These are phyloP conservation scores for Zygoascus flipseniorum DNA, from an alignment of 805 yeast species.

Conservation along the genomic window DNA sequence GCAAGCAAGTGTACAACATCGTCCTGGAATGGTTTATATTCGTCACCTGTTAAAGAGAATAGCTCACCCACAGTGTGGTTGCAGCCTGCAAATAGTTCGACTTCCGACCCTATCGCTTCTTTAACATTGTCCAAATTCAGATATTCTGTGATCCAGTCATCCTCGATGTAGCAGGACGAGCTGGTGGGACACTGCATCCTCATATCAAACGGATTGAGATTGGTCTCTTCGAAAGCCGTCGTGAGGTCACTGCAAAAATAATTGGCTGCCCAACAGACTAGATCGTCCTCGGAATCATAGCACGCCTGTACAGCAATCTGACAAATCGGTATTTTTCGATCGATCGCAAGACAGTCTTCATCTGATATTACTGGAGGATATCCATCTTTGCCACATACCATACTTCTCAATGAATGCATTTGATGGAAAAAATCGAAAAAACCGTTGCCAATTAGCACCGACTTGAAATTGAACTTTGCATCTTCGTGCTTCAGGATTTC, in stretches of 20 bases:
- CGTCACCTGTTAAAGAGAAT: constrained; percentile 56
- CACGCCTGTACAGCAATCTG: constrained; percentile 53
- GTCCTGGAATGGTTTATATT: constrained; percentile 54
- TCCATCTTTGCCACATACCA: constrained; percentile 92
- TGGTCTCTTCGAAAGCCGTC: constrained; percentile 53
- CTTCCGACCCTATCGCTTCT: constrained; percentile 55
- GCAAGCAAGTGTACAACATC: constrained; percentile 53
- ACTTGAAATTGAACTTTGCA: constrained; percentile 55
- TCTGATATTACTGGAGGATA: constrained; percentile 57
- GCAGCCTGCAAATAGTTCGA: constrained; percentile 54
- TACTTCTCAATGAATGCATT: constrained; percentile 71
- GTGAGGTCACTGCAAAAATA: constrained; percentile 71
- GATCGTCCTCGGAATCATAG: constrained; percentile 35
- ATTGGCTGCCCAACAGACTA: constrained; percentile 76
- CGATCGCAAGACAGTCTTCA: constrained; percentile 63
- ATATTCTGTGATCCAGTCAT: constrained; percentile 43
- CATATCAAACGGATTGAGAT: constrained; percentile 58
- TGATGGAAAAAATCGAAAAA: constrained; percentile 78
- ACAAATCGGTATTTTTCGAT: constrained; percentile 55
- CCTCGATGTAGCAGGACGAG: constrained; percentile 52
- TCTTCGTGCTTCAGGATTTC: constrained; percentile 40
- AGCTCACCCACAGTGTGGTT: constrained; percentile 64
- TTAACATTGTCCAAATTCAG: constrained; percentile 48
- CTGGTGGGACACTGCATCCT: constrained; percentile 41
- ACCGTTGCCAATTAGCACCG: constrained; percentile 89